Evolutionary conservation across 257 asterid genomes (phyloP).

Genomic region (Solanum corneliomulleri): DNA sequence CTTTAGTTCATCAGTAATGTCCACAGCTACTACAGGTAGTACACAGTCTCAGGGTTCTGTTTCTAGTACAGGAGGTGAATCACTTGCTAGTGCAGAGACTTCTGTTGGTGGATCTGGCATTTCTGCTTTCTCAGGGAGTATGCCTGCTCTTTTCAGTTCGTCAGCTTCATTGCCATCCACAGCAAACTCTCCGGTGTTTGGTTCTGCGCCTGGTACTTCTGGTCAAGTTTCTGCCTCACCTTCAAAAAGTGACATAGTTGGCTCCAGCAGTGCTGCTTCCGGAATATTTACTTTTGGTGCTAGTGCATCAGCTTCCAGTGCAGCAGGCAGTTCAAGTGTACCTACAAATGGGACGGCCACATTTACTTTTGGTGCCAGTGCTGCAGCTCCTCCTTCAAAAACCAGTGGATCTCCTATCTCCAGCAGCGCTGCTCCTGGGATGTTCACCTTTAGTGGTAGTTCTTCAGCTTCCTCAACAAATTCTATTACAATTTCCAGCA

Average conservation of each 20-base stretch:
- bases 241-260: background rate
- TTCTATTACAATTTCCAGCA: constrained; percentile 20
- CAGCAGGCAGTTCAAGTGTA: background rate
- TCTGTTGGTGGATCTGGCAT: constrained; percentile 5
- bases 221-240: background rate
- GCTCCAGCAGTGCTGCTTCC: background rate
- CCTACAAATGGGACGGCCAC: background rate
- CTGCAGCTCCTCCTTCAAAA: constrained; percentile 3
- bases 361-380: constrained; percentile 9
- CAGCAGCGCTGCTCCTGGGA: constrained; percentile 14
- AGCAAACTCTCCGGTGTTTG: background rate
- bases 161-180: constrained; percentile 20
- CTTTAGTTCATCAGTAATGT: constrained; percentile 12
- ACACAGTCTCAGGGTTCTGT: constrained; percentile 24
- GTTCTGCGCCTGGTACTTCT: background rate
- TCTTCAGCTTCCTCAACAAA: constrained; percentile 26
- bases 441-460: constrained; percentile 24
- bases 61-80: constrained; percentile 20
- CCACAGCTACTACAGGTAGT: background rate
- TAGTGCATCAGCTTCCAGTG: background rate
- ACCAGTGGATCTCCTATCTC: background rate
- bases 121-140: constrained; percentile 3
- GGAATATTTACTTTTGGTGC: background rate
- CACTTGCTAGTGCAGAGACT: constrained; percentile 11
- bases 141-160: constrained; percentile 16